Conservation (phyloP, 192 early-diverging fungal genomes). For the Rhizoclosmatium sp. region DNA sequence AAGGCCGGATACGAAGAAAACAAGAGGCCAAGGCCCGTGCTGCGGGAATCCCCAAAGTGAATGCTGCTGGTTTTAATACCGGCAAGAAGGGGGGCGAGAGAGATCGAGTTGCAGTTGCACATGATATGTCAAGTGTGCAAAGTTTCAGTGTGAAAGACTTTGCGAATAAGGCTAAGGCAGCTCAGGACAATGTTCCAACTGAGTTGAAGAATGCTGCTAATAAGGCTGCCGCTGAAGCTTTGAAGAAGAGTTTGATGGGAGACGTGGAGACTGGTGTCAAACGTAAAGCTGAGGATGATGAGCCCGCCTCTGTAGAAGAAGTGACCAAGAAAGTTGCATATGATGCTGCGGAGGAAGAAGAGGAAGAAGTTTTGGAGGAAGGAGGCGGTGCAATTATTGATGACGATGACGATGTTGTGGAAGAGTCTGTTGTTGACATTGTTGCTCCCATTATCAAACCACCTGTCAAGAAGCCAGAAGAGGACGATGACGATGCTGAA, state of each 20-base stretch:
- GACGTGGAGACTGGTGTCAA: conserved; percentile 25
- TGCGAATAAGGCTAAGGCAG: neutral
- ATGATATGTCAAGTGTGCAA: neutral
- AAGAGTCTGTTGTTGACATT: conserved; percentile 54
- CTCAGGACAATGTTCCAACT: neutral
- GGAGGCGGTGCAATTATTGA: conserved; percentile 48
- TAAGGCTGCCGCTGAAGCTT: conserved; percentile 56
- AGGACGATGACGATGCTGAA: conserved; percentile 53
- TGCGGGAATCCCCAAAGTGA: neutral
- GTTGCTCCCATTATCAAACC: conserved; percentile 39
- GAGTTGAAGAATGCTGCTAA: conserved; percentile 38
- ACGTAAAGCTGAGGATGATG: conserved; percentile 31
- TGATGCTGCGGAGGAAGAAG: conserved; percentile 47
- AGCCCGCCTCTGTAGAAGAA: conserved; percentile 9
- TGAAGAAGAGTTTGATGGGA: conserved; percentile 43
- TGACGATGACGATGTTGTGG: conserved; percentile 56
- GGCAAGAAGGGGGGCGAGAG: neutral
- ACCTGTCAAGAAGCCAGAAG: conserved; percentile 39
- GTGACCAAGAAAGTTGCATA: neutral
- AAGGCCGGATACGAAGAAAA: conserved; percentile 41
- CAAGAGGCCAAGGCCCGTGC: conserved; percentile 35
- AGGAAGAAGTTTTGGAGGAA: conserved; percentile 45
- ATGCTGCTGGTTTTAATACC: conserved; percentile 20
- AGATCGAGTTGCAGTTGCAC: neutral
- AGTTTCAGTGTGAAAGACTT: conserved; percentile 1